Evolutionary conservation across 2,329 filamentous ascomycete genomes (phyloP), one percentile per base, ranked within the genome.

Genomic region (Paecilomyces formosus): DNA sequence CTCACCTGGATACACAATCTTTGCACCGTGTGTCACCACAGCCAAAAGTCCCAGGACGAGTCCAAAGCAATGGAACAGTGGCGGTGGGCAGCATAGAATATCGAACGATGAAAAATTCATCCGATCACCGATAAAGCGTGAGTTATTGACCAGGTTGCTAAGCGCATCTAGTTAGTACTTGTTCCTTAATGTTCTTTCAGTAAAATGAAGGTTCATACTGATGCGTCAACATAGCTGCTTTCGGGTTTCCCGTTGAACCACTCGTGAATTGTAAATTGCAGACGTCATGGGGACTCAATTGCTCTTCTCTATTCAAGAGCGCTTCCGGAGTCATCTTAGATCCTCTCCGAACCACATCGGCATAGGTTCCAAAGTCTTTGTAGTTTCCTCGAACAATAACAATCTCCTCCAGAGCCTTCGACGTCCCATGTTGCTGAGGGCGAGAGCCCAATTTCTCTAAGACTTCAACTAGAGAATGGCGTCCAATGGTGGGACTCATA

Each of bases 21-120:
- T 87, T 52, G 82, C 84, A 56, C 88, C 88, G 69, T 90, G 87
- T 1, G 86, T 89, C 57, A 90, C 71, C 56, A 83, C 78, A 11
- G 87, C 84, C 58, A 90, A 81, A 15, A 90, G 76, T 12, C 88
- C 88, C 4, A 89, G 81, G 0, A 90, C 87, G 11, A 90, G 81
- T 3, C 88, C 88, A 67, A 91, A 91, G 76, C 87, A 90, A 76
- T 92, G 89, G 78, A 92, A 92, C 8, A 92, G 79, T 0, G 89
- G 89, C 0, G 88, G 88, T 9, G 88, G 88, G 70, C 88, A 92
- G 76, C 88, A 91, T 15, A 92, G 78, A 3, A 86, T 75, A 66
- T 90, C 87, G 26, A 76, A 71, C 5, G 81, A 70, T 0, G 82
- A 83, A 15, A 90, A 78, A 1, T 81, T 78, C 85, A 90, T 87